Evolutionary conservation across 2,329 filamentous ascomycete genomes (phyloP).

Genomic region (Fusarium luffae): DNA sequence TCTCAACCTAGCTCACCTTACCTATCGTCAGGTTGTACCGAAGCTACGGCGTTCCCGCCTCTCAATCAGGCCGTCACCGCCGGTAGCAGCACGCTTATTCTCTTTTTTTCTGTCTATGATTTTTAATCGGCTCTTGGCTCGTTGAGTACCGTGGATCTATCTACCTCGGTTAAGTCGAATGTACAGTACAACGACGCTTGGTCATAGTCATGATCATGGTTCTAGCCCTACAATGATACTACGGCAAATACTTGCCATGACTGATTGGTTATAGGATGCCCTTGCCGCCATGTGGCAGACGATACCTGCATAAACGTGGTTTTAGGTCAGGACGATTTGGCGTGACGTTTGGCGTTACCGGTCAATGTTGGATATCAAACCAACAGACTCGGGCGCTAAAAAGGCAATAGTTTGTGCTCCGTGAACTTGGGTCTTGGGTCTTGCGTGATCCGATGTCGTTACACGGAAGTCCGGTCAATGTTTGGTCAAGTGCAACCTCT

Average conservation of each 20-base stretch:
- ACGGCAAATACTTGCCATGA: neutral
- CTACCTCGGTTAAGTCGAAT: neutral
- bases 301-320: conserved; percentile 13
- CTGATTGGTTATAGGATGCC: conserved; percentile 12
- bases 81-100: neutral
- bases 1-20: conserved; percentile 3
- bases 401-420: neutral
- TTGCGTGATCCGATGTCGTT: neutral
- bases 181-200: conserved; percentile 13
- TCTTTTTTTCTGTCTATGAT: neutral
- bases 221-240: neutral
- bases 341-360: conserved; percentile 10
- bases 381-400: conserved; percentile 1
- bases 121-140: neutral
- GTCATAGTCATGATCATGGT: neutral
- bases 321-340: conserved; percentile 22
- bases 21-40: neutral
- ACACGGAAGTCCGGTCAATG: neutral
- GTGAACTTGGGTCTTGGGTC: conserved; percentile 21
- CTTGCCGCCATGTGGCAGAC: conserved; percentile 41
- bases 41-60: conserved; percentile 1
- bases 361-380: neutral
- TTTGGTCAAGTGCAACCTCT: neutral
- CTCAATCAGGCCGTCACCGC: conserved; percentile 2
- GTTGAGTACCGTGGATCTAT: neutral